Base-by-base conservation (phyloP, 169 alveolate genomes). In the Eimeria tenella region DNA sequence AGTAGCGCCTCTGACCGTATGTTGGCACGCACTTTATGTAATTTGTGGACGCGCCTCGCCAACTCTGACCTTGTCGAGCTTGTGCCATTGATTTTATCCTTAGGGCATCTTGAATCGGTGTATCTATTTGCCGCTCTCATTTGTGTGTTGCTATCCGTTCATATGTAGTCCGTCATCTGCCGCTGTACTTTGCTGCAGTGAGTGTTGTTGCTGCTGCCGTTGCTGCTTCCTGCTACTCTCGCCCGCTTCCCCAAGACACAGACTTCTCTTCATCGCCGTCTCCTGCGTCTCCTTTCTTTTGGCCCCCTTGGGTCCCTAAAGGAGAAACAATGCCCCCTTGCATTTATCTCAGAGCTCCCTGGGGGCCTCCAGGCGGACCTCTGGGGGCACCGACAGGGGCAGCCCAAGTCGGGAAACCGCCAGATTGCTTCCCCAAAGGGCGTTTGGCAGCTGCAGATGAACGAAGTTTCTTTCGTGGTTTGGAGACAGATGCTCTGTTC, bases 401-500 rank as follows among this genome's bases (percentile, higher is more conserved):
- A 17, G n/a, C 79, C 10, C 42, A 11, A 68, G 79, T 10, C 21
- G 68, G 68, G 19, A 58, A 17, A 1, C 71, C 90, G 49, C 90
- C 90, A 7, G 90, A 82, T 13, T n/a, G 90, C 90, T 84, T 84
- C 63, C 92, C 92, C 68, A 55, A n/a, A n/a, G 63, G 75, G 17
- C 91, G 90, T 7, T 13, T 73, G 60, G 74, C 71, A 0, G 71
- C 53, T 19, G 81, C 13, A 91, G 75, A 58, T 71, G n/a, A 25
- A 9, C 73, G 63, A 49, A 53, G 55, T 21, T 21, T 93, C 15
- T 93, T 93, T 25, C 5, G 50, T 56, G 13, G 70, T 11, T 65
- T 79, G 49, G 74, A 93, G 4, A 52, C 74, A 8, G 95, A 93
- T 49, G 88, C 95, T 11, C 94, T 93, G 23, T 93, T 93, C 79